These are phyloP conservation scores for Chytriomyces hyalinus DNA, from an alignment of 192 early-diverging fungal genomes.

Conservation along the genomic window DNA sequence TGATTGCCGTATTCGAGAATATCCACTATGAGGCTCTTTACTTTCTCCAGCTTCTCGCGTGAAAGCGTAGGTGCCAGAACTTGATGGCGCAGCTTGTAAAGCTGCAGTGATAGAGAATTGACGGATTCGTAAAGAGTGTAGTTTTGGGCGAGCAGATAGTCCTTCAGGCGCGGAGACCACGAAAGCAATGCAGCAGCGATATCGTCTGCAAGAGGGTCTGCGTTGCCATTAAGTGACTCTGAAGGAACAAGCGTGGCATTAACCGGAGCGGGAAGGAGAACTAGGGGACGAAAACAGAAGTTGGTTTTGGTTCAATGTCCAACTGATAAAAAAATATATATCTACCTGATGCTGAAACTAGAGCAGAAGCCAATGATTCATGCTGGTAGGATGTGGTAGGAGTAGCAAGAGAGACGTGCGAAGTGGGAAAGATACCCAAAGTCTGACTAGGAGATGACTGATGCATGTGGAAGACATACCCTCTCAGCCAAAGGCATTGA, in stretches of 20 bases:
- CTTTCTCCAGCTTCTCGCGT: constrained; percentile 59
- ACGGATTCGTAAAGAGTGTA: constrained; percentile 61
- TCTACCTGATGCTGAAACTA: too few relatives aligned
- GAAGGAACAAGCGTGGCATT: constrained; percentile 36
- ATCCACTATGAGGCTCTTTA: constrained; percentile 60
- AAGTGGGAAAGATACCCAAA: too few relatives aligned
- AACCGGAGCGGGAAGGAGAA: constrained; percentile 6
- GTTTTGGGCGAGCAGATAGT: constrained; percentile 56
- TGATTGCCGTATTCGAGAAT: constrained; percentile 62
- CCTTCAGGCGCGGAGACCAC: constrained; percentile 62
- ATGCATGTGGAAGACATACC: too few relatives aligned
- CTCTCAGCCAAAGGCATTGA: too few relatives aligned
- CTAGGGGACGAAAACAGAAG: too few relatives aligned
- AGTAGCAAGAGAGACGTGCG: too few relatives aligned
- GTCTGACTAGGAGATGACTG: too few relatives aligned
- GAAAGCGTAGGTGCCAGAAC: constrained; percentile 65
- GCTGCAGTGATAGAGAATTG: constrained; percentile 59
- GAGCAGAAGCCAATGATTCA: too few relatives aligned
- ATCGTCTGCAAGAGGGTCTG: constrained; percentile 71
- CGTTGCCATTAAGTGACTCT: constrained; percentile 57
- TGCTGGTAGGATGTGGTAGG: too few relatives aligned
- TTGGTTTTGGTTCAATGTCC: too few relatives aligned
- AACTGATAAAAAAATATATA: too few relatives aligned
- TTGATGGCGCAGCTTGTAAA: constrained; percentile 67
- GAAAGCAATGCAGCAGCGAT: constrained; percentile 66